Conservation (phyloP, 2,329 filamentous ascomycete species). For the Cordyceps militaris region DNA sequence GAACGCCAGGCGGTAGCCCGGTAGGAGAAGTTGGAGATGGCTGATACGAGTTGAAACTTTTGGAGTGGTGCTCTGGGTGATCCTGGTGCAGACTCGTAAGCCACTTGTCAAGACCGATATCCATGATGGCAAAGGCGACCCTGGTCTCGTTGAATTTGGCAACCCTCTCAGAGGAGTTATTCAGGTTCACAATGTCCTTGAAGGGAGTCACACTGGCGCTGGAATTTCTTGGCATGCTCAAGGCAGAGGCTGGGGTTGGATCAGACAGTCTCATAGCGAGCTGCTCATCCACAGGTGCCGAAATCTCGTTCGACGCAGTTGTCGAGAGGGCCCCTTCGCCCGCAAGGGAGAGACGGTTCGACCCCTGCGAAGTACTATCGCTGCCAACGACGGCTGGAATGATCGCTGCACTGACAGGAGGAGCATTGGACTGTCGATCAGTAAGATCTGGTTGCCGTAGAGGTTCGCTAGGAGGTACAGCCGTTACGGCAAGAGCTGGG, state of each 20-base stretch:
- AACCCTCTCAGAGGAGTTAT: constrained; percentile 61
- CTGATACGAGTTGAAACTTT: constrained; percentile 10
- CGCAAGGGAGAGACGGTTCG: constrained; percentile 31
- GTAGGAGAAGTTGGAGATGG: constrained; percentile 10
- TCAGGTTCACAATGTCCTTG: constrained; percentile 68
- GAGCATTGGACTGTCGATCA: background rate
- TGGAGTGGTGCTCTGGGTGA: constrained; percentile 38
- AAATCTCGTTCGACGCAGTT: constrained; percentile 26
- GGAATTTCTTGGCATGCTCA: constrained; percentile 7
- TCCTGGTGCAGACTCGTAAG: constrained; percentile 37
- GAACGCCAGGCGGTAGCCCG: constrained; percentile 19
- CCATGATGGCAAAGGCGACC: constrained; percentile 59
- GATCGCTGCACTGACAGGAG: background rate
- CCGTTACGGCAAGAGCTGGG: background rate
- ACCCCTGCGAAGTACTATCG: constrained; percentile 13
- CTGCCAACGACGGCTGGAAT: background rate
- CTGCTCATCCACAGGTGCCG: constrained; percentile 33
- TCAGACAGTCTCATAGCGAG: constrained; percentile 22
- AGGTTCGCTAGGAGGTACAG: background rate
- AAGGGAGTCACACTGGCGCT: constrained; percentile 36
- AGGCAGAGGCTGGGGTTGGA: constrained; percentile 13
- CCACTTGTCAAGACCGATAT: constrained; percentile 66
- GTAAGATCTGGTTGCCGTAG: constrained; percentile 1
- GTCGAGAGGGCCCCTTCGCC: constrained; percentile 38
- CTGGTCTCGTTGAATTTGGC: constrained; percentile 66